Evolutionary conservation across 345 rosid genomes (phyloP), one percentile per base, ranked within the genome.

Genomic region (Hevea brasiliensis): DNA sequence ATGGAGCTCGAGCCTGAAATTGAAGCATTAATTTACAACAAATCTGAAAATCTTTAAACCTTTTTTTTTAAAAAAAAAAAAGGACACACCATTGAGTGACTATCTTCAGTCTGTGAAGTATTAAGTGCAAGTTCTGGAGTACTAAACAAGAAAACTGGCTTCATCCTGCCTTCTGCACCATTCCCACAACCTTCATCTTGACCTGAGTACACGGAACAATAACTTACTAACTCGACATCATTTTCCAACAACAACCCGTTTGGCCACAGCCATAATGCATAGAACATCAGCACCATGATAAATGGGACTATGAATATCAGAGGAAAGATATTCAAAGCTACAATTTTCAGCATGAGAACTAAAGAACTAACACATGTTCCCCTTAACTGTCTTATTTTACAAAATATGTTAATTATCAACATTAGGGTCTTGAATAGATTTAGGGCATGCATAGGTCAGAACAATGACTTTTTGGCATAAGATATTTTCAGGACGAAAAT

Each of bases 181-280:
- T 73, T 77, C 63, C 78, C 71, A 14, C 74, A 70, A 71, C 72
- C 68, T 73, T 73, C 87, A 83, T 79, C 84, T 59, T 75, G 76
- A 77, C 82, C 85, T 82, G 72, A 55, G 71, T 21, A 42, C 53
- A 69, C 10, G 26, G 57, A 37, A 21, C 23, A 42, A 21, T 4
- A 62, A 48, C 18, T 50, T 3, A 47, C 6, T 7, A 71, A 60
- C 1, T 29, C 8, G 11, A 3, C n/a, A 47, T 13, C 47, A 32
- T 47, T 61, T 60, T 48, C 27, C 40, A 48, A 32, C 21, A 27
- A 51, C 35, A 63, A 15, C 74, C 13, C 21, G 0, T 57, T 32
- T 71, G 56, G 26, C 55, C 64, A 50, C n/a, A 26, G n/a, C 23
- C 58, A n/a, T 17, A 56, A 48, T 32, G 54, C 21, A 56, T 18